Conservation (phyloP, 2,329 filamentous ascomycete species). For the Calonectria honghensis region DNA sequence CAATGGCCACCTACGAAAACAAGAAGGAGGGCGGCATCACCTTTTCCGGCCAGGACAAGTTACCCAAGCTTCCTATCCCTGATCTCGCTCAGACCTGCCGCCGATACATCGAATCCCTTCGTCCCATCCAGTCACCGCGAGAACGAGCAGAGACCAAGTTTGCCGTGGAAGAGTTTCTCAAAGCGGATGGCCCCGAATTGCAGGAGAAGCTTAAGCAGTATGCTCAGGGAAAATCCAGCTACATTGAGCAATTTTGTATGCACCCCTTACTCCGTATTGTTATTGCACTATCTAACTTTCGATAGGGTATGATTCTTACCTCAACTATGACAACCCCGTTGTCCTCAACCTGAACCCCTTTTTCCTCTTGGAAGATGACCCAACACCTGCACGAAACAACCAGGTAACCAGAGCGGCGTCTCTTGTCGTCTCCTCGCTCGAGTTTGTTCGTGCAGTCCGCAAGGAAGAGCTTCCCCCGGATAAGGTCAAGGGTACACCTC, state of each 20-base stretch:
- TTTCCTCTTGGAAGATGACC: conserved; percentile 97
- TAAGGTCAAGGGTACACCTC: conserved; percentile 85
- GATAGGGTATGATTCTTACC: conserved; percentile 97
- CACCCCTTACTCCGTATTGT: not conserved
- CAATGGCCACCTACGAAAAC: conserved; percentile 73
- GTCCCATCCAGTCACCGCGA: conserved; percentile 85
- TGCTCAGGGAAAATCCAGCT: conserved; percentile 92
- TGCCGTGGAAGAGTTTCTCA: conserved; percentile 89
- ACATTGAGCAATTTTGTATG: conserved; percentile 98
- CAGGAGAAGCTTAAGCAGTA: conserved; percentile 95
- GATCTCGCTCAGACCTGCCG: conserved; percentile 86
- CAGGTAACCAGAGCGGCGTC: conserved; percentile 97
- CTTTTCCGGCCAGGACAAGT: conserved; percentile 89
- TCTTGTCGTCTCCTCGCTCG: conserved; percentile 89
- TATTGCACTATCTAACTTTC: conserved; percentile 37
- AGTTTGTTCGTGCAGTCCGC: conserved; percentile 93
- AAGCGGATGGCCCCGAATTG: conserved; percentile 85
- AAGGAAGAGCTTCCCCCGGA: conserved; percentile 96
- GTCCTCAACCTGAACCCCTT: conserved; percentile 98
- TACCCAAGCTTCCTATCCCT: conserved; percentile 95
- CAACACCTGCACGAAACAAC: conserved; percentile 95
- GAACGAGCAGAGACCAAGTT: conserved; percentile 89
- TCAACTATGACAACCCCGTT: conserved; percentile 98
- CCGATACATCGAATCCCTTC: conserved; percentile 86
- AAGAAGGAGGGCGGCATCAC: conserved; percentile 84